Conservation (phyloP, 108 stramenopile genomes). For the Aurantiochytrium sp. region DNA sequence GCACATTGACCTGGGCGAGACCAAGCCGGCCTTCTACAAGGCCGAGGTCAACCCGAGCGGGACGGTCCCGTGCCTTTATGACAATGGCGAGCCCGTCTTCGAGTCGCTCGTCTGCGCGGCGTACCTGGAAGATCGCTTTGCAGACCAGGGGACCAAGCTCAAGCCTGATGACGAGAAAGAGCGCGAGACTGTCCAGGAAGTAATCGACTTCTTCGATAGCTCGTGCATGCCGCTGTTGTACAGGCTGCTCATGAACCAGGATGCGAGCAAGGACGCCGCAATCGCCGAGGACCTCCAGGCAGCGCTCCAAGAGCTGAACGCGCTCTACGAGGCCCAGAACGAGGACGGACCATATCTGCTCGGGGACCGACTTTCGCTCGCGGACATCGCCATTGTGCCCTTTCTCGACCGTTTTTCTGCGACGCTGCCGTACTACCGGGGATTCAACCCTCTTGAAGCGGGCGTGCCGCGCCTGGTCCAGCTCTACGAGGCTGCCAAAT, state of each 20-base stretch:
- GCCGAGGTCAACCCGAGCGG: neutral
- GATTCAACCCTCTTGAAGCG: neutral
- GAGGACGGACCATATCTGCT: neutral
- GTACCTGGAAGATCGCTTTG: slow-evolving; percentile 1
- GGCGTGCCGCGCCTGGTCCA: neutral
- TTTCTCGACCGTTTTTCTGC: neutral
- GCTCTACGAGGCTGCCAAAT: neutral
- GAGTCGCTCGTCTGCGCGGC: slow-evolving; percentile 22
- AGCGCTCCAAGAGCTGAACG: neutral
- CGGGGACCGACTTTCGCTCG: neutral
- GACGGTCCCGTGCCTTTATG: slow-evolving; percentile 21
- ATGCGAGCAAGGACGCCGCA: neutral
- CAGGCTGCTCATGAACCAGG: neutral
- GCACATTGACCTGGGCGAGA: slow-evolving; percentile 38
- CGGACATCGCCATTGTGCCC: neutral
- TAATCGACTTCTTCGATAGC: neutral
- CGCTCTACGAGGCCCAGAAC: neutral
- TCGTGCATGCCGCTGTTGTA: neutral
- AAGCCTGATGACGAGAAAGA: neutral
- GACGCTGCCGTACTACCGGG: neutral
- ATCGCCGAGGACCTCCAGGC: neutral
- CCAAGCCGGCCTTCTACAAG: slow-evolving; percentile 25
- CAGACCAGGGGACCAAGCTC: neutral
- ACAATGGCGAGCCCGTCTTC: slow-evolving; percentile 2
- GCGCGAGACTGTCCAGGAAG: neutral